Base-by-base conservation (phyloP, 768 basidiomycete species). In the Amanita subjunquillea region DNA sequence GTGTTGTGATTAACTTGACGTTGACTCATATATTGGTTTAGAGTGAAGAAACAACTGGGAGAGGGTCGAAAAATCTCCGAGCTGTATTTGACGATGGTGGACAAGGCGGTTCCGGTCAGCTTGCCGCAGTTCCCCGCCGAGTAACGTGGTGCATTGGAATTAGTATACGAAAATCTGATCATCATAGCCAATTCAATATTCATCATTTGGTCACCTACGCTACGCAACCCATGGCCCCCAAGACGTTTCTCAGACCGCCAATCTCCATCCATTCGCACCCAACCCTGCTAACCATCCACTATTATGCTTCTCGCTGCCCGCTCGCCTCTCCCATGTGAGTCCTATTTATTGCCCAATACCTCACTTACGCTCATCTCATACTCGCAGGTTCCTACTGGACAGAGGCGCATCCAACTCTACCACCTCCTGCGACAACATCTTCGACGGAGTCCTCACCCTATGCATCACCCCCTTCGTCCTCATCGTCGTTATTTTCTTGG, bases 31-130 rank as follows among this genome's bases (percentile, higher is more conserved):
- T 46, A 3, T 44, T n/a, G 3, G 20, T 43, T 2, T 30, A 58
- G 55, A 48, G 50, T 58, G 4, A 37, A 47, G 17, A 46, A 40
- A 2, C 15, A 10, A 27, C 17, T 36, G 9, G 17, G 17, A 17
- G 17, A 17, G 17, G 17, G 17, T 17, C 17, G 17, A 17, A 17
- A 17, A 17, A 17, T 61, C 23, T 56, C 56, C 5, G 54, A 59
- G 27, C 44, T 61, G 3, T 56, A 53, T 41, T n/a, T 61, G 17
- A 59, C 58, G 1, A 45, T 54, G 6, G 38, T 58, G 3, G 52
- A 56, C 10, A 57, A 57, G 34, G 55, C 58, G 5, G 58, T 58
- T 15, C 60, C 58, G 0, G 51, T 61, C 27, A 39, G 20, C 2
- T 30, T 51, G 37, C 27, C 36, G 4, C 25, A 27, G 17, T 17